These are phyloP conservation scores for Sisymbrium irio DNA, from an alignment of 345 rosid species.

Conservation along the genomic window DNA sequence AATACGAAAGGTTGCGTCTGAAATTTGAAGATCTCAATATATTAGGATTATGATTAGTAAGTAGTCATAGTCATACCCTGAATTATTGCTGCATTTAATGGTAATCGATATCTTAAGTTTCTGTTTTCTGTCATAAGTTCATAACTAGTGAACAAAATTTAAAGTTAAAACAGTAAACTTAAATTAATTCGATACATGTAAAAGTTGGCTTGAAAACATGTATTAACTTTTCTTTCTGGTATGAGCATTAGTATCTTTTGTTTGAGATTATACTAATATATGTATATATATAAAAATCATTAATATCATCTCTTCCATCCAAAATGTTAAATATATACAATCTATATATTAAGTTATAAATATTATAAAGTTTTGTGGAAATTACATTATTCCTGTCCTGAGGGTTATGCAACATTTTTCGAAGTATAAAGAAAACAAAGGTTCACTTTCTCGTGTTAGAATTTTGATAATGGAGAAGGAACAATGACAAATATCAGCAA, in stretches of 20 bases:
- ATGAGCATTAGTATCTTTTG: too few relatives aligned
- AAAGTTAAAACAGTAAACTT: too few relatives aligned
- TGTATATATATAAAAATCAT: too few relatives aligned
- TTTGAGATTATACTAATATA: too few relatives aligned
- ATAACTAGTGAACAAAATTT: too few relatives aligned
- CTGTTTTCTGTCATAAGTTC: too few relatives aligned
- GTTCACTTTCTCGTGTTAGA: neutral
- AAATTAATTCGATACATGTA: too few relatives aligned
- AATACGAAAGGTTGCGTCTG: neutral
- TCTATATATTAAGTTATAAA: neutral
- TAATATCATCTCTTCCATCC: neutral
- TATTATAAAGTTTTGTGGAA: neutral
- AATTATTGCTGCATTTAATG: neutral
- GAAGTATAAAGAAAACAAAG: neutral
- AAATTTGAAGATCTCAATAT: slow-evolving; percentile 14
- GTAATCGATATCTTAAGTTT: neutral
- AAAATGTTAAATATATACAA: neutral
- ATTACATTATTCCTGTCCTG: neutral
- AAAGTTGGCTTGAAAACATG: neutral
- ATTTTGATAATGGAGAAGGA: slow-evolving; percentile 8
- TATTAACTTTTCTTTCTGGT: too few relatives aligned
- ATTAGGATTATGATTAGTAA: slow-evolving; percentile 3
- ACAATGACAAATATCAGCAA: slow-evolving; percentile 3
- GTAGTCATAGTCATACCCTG: neutral
- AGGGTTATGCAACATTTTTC: neutral